These are phyloP conservation scores for Neurospora sublineolata DNA, from an alignment of 495 filamentous ascomycete species.

Conservation along the genomic window DNA sequence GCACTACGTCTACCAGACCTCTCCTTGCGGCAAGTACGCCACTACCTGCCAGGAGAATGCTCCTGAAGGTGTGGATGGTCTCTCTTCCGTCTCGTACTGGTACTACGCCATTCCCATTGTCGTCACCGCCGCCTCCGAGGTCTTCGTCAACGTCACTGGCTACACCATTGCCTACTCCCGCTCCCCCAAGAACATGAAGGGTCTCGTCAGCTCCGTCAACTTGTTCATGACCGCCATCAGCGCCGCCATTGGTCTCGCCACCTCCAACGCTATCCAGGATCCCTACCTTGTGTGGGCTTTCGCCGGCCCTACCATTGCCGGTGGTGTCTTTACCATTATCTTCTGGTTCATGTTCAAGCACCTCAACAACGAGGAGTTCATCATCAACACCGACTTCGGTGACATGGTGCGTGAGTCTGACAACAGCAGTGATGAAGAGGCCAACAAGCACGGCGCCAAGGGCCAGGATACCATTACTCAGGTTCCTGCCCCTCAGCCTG, in stretches of 20 bases:
- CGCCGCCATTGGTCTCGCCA: constrained; percentile 46
- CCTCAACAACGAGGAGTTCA: constrained; percentile 35
- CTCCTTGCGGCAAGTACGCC: constrained; percentile 35
- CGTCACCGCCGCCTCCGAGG: constrained; percentile 49
- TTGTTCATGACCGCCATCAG: constrained; percentile 45
- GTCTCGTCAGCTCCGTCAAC: constrained; percentile 49
- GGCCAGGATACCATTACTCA: not conserved
- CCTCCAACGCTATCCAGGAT: constrained; percentile 45
- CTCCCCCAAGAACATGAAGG: constrained; percentile 56
- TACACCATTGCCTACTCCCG: constrained; percentile 62
- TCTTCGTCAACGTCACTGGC: constrained; percentile 57
- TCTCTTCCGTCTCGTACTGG: constrained; percentile 29
- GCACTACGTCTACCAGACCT: constrained; percentile 55
- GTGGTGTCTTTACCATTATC: constrained; percentile 25
- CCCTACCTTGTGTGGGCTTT: constrained; percentile 49
- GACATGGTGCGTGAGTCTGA: constrained; percentile 30
- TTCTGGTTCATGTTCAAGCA: constrained; percentile 40
- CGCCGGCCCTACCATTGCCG: constrained; percentile 34
- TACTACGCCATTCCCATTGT: constrained; percentile 35
- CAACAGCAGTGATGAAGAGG: constrained; percentile 29
- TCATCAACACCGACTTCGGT: constrained; percentile 24
- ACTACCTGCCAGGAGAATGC: constrained; percentile 26
- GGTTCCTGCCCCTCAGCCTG: not conserved
- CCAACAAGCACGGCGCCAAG: not conserved
- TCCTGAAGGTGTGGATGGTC: constrained; percentile 30